Evolutionary conservation across 2,329 filamentous ascomycete genomes (phyloP).

Genomic region (Talaromyces funiculosus): DNA sequence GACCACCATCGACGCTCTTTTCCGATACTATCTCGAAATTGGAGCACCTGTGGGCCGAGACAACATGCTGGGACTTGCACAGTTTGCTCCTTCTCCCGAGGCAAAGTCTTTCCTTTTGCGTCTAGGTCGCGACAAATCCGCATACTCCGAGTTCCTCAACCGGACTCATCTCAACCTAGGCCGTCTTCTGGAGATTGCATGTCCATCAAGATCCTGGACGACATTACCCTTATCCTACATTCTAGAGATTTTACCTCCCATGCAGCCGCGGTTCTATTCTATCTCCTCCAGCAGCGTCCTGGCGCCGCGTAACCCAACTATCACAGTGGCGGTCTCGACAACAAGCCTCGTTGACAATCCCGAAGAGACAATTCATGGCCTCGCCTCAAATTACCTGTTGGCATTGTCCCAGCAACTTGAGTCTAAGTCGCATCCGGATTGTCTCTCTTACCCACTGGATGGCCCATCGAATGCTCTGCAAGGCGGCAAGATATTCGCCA

Average conservation of each 20-base stretch:
- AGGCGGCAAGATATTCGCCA: conserved; percentile 7
- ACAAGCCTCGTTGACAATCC: background rate
- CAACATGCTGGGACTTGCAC: conserved; percentile 71
- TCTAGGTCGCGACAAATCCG: conserved; percentile 69
- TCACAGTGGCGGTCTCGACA: conserved; percentile 15
- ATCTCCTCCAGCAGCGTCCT: conserved; percentile 21
- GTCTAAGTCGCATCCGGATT: background rate
- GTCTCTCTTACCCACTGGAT: background rate
- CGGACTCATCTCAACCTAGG: conserved; percentile 61
- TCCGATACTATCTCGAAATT: conserved; percentile 89
- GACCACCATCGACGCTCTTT: conserved; percentile 78
- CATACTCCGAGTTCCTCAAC: conserved; percentile 64
- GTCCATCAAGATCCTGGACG: conserved; percentile 13
- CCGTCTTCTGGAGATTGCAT: conserved; percentile 40
- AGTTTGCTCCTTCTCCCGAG: conserved; percentile 73
- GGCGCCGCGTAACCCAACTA: conserved; percentile 15
- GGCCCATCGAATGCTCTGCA: conserved; percentile 2
- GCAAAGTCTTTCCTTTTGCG: conserved; percentile 75
- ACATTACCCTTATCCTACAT: conserved; percentile 19
- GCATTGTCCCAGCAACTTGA: background rate
- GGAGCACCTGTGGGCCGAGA: conserved; percentile 88
- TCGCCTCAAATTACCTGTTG: conserved; percentile 13
- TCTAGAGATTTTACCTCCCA: conserved; percentile 18
- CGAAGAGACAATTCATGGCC: background rate
- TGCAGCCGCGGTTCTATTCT: conserved; percentile 22